A percentile compares a stretch with the other conserved stretches of the same genome.
Conservation (phyloP, 75 land plant genomes). For the Selaginella moellendorffii region DNA sequence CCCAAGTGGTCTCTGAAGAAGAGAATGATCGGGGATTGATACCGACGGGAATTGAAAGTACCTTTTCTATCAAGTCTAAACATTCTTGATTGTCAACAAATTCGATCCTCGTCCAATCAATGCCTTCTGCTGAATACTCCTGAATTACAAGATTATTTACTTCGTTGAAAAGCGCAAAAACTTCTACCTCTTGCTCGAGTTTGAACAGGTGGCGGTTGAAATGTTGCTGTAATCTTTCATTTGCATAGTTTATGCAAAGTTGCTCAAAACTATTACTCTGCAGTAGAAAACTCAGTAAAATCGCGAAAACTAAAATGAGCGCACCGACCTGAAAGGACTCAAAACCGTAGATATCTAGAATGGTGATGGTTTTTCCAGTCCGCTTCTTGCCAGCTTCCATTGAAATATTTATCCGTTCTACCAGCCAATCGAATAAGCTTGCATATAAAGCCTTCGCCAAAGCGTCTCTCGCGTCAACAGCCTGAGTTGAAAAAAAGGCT, state of each 20-base stretch:
- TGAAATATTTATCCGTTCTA: conserved; percentile 76
- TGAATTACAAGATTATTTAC: conserved; percentile 19
- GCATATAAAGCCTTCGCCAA: conserved; percentile 89
- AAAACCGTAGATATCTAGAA: conserved; percentile 91
- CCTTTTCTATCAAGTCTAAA: conserved; percentile 87
- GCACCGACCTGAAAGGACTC: conserved; percentile 87
- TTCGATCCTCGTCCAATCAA: conserved; percentile 80
- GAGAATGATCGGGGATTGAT: not conserved
- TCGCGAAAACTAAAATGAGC: not conserved
- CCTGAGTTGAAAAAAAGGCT: conserved; percentile 26
- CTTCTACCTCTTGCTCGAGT: conserved; percentile 88
- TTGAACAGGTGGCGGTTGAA: conserved; percentile 85
- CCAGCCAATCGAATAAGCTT: conserved; percentile 89
- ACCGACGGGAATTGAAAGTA: conserved; percentile 15
- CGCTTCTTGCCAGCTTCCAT: conserved; percentile 43
- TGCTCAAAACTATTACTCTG: conserved; percentile 97
- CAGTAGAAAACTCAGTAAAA: not conserved
- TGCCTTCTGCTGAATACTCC: conserved; percentile 72
- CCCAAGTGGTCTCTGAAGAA: conserved; percentile 74
- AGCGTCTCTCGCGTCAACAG: conserved; percentile 75
- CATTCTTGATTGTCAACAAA: conserved; percentile 86
- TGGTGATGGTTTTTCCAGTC: conserved; percentile 64
- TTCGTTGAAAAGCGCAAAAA: too few species aligned
- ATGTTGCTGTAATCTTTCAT: conserved; percentile 96
- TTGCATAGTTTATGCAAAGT: conserved; percentile 92